Evolutionary conservation across 768 basidiomycete genomes (phyloP), one percentile per base, ranked within the genome.

Genomic region (Mycena crocata): DNA sequence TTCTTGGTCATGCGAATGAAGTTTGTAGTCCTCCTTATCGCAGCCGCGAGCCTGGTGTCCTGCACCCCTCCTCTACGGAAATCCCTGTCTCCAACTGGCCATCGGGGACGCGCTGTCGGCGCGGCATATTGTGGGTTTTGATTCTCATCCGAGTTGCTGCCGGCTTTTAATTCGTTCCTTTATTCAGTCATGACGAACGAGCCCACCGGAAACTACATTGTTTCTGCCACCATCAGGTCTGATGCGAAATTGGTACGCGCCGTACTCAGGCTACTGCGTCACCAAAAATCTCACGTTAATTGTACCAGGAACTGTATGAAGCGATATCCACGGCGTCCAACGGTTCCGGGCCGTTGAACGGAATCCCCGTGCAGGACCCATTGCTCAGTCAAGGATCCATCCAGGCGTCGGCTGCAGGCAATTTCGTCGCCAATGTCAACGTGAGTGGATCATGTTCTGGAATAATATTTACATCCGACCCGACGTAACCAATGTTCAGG

Each of bases 171-270:
- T 54, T 24, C 30, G n/a, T n/a, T n/a, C n/a, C n/a, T n/a, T n/a
- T 32, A 4, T n/a, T 39, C 64, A 82, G 81, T 81, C 70, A 76
- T 81, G 45, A 80, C 80, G 26, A 82, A 82, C 72, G 77, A 79
- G 56, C 74, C 77, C 28, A 56, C 68, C 26, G 78, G 76, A 30
- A 81, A 82, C 67, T 76, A 75, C 40, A 54, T 81, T 32, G 73
- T 81, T 32, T 67, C 78, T 9, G 74, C 74, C 13, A 72, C 68
- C 35, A 76, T 81, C 40, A 72, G 66, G 24, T 28, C 64, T 3
- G 76, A 79, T 64, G 79, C 79, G 14, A 77, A 61, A n/a, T 40
- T 78, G 56, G 77, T 78, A 48, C 45, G 21, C 37, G 34, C 5
- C 10, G 31, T 17, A 15, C 45, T 35, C n/a, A n/a, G n/a, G n/a